phyloP scores from a whole-genome alignment of 2,329 filamentous ascomycete genomes.

The Cercospora sp. region DNA sequence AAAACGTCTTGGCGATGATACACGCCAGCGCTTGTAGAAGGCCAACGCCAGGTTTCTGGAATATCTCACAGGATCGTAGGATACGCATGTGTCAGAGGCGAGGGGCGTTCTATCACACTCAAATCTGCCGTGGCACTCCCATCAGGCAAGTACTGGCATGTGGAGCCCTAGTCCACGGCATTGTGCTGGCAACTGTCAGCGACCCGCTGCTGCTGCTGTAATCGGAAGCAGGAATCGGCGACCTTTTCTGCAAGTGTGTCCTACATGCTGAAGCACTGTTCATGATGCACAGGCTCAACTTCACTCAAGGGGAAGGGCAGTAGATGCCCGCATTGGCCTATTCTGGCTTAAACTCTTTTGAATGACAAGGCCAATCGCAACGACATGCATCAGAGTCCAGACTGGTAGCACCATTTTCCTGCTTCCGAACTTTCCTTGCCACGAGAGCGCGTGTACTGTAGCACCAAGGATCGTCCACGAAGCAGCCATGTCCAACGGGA shows the following conservation, averaged over 20 bases:
- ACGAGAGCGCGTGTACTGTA: constrained; percentile 9
- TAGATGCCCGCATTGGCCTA: not conserved
- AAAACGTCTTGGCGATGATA: not conserved
- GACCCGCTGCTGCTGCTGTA: not conserved
- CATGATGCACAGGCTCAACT: not conserved
- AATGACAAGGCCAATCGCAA: not conserved
- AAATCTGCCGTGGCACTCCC: not conserved
- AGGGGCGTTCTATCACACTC: constrained; percentile 9
- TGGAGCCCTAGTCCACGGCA: not conserved
- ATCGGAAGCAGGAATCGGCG: constrained; percentile 7
- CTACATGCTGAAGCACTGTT: not conserved
- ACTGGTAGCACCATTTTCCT: not conserved
- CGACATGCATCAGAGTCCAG: constrained; percentile 2
- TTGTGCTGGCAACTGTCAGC: not conserved
- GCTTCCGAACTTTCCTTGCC: not conserved
- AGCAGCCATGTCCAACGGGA: constrained; percentile 15
- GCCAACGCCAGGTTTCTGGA: not conserved
- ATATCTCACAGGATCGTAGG: not conserved
- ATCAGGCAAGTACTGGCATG: not conserved
- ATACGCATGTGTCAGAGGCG: not conserved
- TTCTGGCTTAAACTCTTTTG: not conserved
- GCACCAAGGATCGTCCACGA: constrained; percentile 1
- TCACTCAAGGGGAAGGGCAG: not conserved
- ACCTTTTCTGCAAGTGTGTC: not conserved
- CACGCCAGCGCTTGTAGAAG: not conserved